phyloP scores from a whole-genome alignment of 2,329 filamentous ascomycete species.

The Fusarium avenaceum region DNA sequence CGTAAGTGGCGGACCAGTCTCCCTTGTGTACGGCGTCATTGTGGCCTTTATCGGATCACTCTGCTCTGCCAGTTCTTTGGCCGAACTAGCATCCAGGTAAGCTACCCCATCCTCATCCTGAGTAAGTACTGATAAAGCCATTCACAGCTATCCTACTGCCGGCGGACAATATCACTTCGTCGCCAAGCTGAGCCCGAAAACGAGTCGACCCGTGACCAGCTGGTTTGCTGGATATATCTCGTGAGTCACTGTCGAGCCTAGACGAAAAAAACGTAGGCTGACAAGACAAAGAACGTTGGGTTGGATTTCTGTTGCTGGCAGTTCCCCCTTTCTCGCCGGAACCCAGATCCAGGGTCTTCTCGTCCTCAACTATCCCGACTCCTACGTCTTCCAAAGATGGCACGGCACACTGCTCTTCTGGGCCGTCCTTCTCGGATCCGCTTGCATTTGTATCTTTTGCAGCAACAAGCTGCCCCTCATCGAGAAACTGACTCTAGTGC shows the following conservation, averaged over 20 bases:
- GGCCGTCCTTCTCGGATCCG: constrained; percentile 11
- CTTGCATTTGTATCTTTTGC: constrained; percentile 28
- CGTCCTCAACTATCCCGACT: constrained; percentile 31
- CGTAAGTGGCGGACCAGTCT: no score
- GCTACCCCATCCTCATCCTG: no score
- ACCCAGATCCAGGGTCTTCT: constrained; percentile 38
- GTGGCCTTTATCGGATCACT: no score
- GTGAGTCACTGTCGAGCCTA: constrained; percentile 1
- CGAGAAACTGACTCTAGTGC: constrained; percentile 18
- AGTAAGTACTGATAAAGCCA: no score
- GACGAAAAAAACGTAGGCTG: neutral
- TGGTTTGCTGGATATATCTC: constrained; percentile 37
- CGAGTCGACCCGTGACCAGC: constrained; percentile 8
- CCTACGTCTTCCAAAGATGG: constrained; percentile 34
- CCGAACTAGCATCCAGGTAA: no score
- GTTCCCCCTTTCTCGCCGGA: constrained; percentile 37
- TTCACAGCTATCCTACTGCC: constrained; percentile 21
- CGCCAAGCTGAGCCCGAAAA: constrained; percentile 9
- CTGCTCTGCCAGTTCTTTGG: no score
- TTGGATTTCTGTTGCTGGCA: constrained; percentile 31
- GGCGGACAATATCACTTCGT: constrained; percentile 42
- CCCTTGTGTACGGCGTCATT: no score
- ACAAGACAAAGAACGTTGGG: constrained; percentile 15
- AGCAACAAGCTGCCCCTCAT: constrained; percentile 28
- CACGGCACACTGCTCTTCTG: constrained; percentile 41